A percentile compares a stretch with the other conserved stretches of the same genome.
Conservation (phyloP, 768 basidiomycete species). For the Rhodocollybia butyracea region DNA sequence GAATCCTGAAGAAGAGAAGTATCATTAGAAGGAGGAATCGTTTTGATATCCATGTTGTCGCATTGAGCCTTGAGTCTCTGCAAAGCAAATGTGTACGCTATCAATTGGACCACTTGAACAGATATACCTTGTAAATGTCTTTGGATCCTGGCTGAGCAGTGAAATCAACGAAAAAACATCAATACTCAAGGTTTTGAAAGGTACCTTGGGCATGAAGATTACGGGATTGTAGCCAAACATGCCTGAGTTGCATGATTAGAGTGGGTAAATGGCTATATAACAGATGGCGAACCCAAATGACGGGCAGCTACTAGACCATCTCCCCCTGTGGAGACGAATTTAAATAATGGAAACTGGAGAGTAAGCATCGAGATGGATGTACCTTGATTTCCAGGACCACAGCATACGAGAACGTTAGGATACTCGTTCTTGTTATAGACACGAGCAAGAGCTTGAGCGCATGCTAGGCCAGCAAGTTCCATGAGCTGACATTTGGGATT, state of each 20-base stretch:
- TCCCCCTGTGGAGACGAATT: conserved; percentile 46
- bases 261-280: background rate
- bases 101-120: background rate
- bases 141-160: conserved; percentile 78
- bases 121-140: conserved; percentile 79
- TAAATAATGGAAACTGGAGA: background rate
- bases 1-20: conserved; percentile 43
- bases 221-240: conserved; percentile 91
- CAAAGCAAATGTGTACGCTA: background rate
- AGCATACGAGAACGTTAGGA: conserved; percentile 85
- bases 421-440: conserved; percentile 68
- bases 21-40: conserved; percentile 51
- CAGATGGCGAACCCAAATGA: conserved; percentile 65
- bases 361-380: background rate
- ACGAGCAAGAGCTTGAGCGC: conserved; percentile 84
- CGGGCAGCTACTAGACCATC: conserved; percentile 96
- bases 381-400: conserved; percentile 95
- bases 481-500: conserved; percentile 65
- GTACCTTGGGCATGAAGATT: conserved; percentile 92
- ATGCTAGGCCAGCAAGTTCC: conserved; percentile 94
- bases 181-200: background rate
- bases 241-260: conserved; percentile 48
- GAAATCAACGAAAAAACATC: background rate
- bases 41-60: conserved; percentile 81
- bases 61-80: conserved; percentile 86